A percentile compares a stretch with the other conserved stretches of the same genome.
phyloP scores from a whole-genome alignment of 2,329 filamentous ascomycete species.

The Dactylella cylindrospora region DNA sequence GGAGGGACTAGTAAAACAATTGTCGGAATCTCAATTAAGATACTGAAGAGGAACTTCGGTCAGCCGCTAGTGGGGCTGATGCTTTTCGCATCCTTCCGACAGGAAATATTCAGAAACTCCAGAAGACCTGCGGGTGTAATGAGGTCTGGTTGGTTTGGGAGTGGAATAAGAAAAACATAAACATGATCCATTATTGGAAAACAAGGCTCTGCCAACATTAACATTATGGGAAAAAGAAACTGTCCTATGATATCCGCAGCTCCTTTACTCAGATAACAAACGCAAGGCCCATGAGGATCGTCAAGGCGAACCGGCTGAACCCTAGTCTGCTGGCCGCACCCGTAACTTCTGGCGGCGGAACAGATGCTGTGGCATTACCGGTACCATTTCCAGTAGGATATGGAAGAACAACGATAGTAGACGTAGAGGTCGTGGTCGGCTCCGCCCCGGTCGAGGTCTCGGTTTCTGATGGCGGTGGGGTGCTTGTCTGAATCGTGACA shows the following conservation, averaged over 20 bases:
- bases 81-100: too few relatives aligned
- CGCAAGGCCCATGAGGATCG: slow-evolving; percentile 36
- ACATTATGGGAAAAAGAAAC: too few relatives aligned
- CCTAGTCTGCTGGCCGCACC: slow-evolving; percentile 36
- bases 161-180: too few relatives aligned
- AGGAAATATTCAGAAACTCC: too few relatives aligned
- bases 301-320: slow-evolving; percentile 36
- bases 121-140: too few relatives aligned
- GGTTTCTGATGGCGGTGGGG: neutral
- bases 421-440: slow-evolving; percentile 18
- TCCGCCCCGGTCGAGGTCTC: slow-evolving; percentile 1
- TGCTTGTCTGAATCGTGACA: neutral
- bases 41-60: too few relatives aligned
- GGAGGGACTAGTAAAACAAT: too few relatives aligned
- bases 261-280: slow-evolving; percentile 32
- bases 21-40: too few relatives aligned
- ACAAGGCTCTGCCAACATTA: slow-evolving; percentile 1
- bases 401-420: slow-evolving; percentile 21
- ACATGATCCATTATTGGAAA: slow-evolving; percentile 22
- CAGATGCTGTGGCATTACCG: slow-evolving; percentile 11
- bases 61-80: too few relatives aligned
- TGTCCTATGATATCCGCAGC: too few relatives aligned
- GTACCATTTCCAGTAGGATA: slow-evolving; percentile 22
- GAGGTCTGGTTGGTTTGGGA: too few relatives aligned
- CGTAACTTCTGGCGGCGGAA: slow-evolving; percentile 26